These are phyloP conservation scores for Botrytis fragariae DNA, from an alignment of 2,329 filamentous ascomycete species.

Conservation along the genomic window DNA sequence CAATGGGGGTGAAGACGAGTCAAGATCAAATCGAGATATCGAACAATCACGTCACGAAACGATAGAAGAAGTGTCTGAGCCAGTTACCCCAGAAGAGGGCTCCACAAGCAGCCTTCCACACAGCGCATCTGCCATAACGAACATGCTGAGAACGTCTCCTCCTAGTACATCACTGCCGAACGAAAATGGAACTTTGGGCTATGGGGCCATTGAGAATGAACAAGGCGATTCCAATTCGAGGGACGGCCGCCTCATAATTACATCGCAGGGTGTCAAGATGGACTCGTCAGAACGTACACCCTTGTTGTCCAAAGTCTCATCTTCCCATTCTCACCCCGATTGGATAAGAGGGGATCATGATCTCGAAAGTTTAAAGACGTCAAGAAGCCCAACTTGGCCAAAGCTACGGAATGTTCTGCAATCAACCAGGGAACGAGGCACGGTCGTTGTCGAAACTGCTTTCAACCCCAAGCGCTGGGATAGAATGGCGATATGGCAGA, in stretches of 20 bases:
- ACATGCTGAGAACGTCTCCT: conserved; percentile 47
- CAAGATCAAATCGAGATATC: conserved; percentile 23
- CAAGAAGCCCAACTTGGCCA: conserved; percentile 31
- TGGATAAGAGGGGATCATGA: conserved; percentile 37
- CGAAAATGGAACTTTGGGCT: conserved; percentile 12
- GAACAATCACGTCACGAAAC: conserved; percentile 44
- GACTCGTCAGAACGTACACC: conserved; percentile 36
- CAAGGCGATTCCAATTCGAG: conserved; percentile 12
- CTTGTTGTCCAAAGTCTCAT: conserved; percentile 30
- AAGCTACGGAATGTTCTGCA: conserved; percentile 32
- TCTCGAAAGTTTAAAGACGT: conserved; percentile 33
- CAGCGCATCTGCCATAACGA: conserved; percentile 48
- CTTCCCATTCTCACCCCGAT: conserved; percentile 31
- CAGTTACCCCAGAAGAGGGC: conserved; percentile 47
- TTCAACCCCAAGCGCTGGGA: conserved; percentile 72
- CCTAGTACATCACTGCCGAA: conserved; percentile 29
- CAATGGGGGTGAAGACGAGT: conserved; percentile 29
- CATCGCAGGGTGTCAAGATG: conserved; percentile 27
- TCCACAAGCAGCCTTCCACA: conserved; percentile 37
- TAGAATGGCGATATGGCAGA: conserved; percentile 60
- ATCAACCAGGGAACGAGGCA: conserved; percentile 30
- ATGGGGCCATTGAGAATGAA: conserved; percentile 20
- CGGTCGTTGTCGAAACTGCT: conserved; percentile 36
- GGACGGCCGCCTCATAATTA: conserved; percentile 31
- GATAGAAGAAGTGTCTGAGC: conserved; percentile 62